Evolutionary conservation across 2,329 filamentous ascomycete genomes (phyloP).

Genomic region (Fusarium guadeloupense): DNA sequence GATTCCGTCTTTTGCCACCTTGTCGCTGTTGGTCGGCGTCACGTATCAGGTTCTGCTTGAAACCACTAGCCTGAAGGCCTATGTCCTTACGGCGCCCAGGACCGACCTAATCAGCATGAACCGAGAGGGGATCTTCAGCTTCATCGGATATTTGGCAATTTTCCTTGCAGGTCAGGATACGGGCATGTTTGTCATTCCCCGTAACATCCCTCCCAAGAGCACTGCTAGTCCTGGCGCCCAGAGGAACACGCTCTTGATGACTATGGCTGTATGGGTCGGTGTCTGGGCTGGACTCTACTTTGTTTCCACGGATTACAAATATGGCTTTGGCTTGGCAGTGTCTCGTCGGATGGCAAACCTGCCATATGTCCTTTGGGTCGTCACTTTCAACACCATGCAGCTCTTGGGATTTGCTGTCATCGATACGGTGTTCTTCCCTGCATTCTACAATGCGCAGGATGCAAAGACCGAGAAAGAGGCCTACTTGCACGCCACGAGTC

Average conservation of each 20-base stretch:
- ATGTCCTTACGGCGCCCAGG: constrained; percentile 83
- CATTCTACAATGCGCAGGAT: constrained; percentile 68
- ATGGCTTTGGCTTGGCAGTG: constrained; percentile 78
- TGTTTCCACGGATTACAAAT: constrained; percentile 71
- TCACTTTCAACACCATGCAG: constrained; percentile 89
- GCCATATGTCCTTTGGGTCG: constrained; percentile 91
- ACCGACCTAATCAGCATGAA: constrained; percentile 86
- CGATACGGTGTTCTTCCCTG: constrained; percentile 81
- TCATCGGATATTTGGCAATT: constrained; percentile 91
- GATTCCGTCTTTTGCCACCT: constrained; percentile 78
- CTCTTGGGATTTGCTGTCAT: constrained; percentile 80
- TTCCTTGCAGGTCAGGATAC: constrained; percentile 89
- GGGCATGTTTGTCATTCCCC: constrained; percentile 81
- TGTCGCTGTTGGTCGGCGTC: constrained; percentile 74
- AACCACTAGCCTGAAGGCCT: constrained; percentile 80
- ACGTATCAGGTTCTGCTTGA: constrained; percentile 81
- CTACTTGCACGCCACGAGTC: constrained; percentile 77
- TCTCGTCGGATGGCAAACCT: constrained; percentile 92
- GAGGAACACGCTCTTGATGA: constrained; percentile 67
- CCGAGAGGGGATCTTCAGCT: constrained; percentile 94
- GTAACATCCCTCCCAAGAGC: constrained; percentile 57
- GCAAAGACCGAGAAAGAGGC: constrained; percentile 68
- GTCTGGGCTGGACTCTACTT: constrained; percentile 78
- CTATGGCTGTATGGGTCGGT: constrained; percentile 69
- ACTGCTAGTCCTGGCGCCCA: constrained; percentile 56